Conservation (phyloP, 163 green algal species). For the Smithsoniella earleae region DNA sequence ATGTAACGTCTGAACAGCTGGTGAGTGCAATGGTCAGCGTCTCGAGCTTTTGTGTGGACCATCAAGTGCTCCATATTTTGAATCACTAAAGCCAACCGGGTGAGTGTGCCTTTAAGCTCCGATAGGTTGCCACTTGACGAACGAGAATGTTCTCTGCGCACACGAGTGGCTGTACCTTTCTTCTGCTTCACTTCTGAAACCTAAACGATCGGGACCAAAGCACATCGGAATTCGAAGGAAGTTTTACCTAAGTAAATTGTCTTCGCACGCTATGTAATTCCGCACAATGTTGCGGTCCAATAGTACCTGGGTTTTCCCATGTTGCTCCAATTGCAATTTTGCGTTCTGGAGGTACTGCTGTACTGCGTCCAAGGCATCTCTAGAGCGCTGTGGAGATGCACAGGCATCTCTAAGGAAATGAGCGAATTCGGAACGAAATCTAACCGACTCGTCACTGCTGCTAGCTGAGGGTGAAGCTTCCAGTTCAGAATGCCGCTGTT, state of each 20-base stretch:
- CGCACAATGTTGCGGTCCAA: constrained; percentile 10
- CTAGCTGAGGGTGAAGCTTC: too few species aligned
- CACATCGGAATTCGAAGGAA: too few species aligned
- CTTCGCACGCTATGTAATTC: constrained; percentile 22
- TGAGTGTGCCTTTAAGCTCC: not conserved
- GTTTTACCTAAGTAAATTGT: constrained; percentile 12
- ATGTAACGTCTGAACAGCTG: constrained; percentile 25
- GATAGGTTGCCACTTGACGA: too few species aligned
- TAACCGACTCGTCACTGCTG: too few species aligned
- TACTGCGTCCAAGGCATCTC: not conserved
- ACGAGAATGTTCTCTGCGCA: too few species aligned
- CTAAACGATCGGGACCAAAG: too few species aligned
- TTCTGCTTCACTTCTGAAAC: too few species aligned
- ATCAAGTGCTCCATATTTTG: constrained; percentile 28
- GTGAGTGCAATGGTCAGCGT: constrained; percentile 4
- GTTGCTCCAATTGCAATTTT: constrained; percentile 12
- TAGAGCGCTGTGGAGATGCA: not conserved
- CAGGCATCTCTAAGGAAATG: constrained; percentile 15
- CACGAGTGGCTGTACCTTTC: too few species aligned
- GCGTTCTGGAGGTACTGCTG: not conserved
- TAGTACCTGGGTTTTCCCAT: not conserved
- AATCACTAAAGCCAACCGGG: not conserved
- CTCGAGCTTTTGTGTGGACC: not conserved
- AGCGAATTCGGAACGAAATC: not conserved
- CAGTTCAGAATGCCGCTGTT: too few species aligned